Evolutionary conservation across 2,329 filamentous ascomycete genomes (phyloP).

Genomic region (Beauveria brongniartii): DNA sequence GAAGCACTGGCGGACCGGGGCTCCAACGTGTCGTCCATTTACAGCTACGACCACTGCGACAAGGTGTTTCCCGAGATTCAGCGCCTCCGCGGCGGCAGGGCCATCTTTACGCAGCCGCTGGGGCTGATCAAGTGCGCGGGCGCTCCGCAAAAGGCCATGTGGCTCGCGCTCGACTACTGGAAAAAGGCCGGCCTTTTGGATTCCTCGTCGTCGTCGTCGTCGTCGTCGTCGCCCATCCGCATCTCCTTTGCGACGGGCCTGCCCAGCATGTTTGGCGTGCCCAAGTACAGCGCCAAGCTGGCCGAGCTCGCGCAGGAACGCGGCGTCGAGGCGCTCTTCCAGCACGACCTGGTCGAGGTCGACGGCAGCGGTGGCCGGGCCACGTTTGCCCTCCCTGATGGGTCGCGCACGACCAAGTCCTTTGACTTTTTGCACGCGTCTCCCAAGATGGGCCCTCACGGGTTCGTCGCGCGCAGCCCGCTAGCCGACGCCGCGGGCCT

Average conservation of each 20-base stretch:
- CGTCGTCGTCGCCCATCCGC: conserved; percentile 33
- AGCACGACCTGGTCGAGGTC: conserved; percentile 46
- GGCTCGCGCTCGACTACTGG: conserved; percentile 54
- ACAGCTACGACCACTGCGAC: conserved; percentile 46
- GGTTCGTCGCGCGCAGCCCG: conserved; percentile 43
- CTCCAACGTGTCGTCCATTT: conserved; percentile 47
- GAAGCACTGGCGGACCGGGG: conserved; percentile 43
- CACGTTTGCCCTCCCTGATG: conserved; percentile 29
- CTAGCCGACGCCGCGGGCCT: conserved; percentile 49
- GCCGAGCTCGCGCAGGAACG: conserved; percentile 45
- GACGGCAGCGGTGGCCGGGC: conserved; percentile 39
- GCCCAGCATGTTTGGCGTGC: conserved; percentile 50
- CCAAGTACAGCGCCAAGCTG: conserved; percentile 48
- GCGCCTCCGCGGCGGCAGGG: conserved; percentile 38
- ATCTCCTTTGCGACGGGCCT: conserved; percentile 49
- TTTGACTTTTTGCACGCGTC: conserved; percentile 50
- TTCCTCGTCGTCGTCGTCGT: too few relatives aligned
- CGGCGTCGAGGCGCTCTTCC: conserved; percentile 49
- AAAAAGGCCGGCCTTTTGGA: conserved; percentile 39
- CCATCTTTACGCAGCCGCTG: conserved; percentile 52
- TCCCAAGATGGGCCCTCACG: conserved; percentile 51
- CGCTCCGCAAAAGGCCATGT: conserved; percentile 55
- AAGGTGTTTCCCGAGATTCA: conserved; percentile 45
- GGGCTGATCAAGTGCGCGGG: conserved; percentile 53
- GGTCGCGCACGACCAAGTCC: conserved; percentile 26